phyloP scores from a whole-genome alignment of 2,329 filamentous ascomycete genomes.

The Beauveria caledonica region DNA sequence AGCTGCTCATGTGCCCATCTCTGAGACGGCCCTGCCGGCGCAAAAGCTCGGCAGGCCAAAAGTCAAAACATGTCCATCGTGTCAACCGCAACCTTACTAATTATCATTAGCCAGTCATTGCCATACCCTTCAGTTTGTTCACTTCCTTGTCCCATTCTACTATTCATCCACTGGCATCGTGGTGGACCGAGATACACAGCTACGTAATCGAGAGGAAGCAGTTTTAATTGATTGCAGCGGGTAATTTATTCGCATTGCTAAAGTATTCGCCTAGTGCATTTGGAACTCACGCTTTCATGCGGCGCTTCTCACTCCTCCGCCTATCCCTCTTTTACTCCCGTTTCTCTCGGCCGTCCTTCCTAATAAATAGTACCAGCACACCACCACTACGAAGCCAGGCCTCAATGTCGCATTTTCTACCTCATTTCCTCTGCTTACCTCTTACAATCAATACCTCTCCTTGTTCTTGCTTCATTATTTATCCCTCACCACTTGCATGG shows the following conservation, averaged over 20 bases:
- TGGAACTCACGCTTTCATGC: no score
- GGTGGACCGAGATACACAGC: not conserved
- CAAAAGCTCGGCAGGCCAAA: slow-evolving; percentile 32
- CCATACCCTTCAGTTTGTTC: not conserved
- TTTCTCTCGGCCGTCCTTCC: not conserved
- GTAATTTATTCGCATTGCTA: not conserved
- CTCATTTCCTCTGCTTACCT: not conserved
- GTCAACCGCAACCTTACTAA: slow-evolving; percentile 16
- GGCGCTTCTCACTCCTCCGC: not conserved
- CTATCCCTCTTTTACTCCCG: not conserved
- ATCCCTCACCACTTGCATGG: not conserved
- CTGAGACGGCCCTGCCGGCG: slow-evolving; percentile 27
- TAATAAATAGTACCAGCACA: not conserved
- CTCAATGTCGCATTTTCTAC: not conserved
- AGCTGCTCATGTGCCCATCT: slow-evolving; percentile 39
- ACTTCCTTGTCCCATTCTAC: not conserved
- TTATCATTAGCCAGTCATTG: not conserved
- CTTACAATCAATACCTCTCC: not conserved
- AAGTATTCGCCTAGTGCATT: not conserved
- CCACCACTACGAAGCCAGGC: not conserved
- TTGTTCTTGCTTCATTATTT: not conserved
- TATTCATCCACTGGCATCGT: not conserved
- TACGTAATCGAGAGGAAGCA: not conserved
- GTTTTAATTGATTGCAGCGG: not conserved
- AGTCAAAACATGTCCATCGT: slow-evolving; percentile 11